Evolutionary conservation across 805 yeast species (phyloP), one percentile per base, ranked within the genome.

Genomic region (Starmerella ratchasimensis): DNA sequence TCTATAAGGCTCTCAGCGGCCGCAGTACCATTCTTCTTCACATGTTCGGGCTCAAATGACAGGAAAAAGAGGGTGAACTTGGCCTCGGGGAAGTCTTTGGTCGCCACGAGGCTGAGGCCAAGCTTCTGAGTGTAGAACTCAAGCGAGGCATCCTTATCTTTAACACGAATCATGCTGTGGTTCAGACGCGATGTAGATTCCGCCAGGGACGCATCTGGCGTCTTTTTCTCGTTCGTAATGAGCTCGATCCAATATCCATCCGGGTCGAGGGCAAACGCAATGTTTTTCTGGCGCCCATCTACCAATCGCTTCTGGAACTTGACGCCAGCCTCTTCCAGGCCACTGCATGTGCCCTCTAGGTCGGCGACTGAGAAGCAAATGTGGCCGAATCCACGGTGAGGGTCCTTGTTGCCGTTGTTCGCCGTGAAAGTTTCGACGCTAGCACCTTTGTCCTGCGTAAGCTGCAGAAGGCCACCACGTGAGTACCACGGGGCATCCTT

Each of bases 201-300:
- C 2, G 18, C 37, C n/a, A 17, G 18, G 9, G 25, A 18, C 20
- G 42, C 49, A 15, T 32, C 35, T 9, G 38, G 26, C 34, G 53
- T 51, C 41, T 55, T 52, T 15, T 33, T 25, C 20, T 28, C 39
- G 49, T 72, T 76, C 52, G 74, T 74, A 48, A 88, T 71, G 53
- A 88, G 62, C 65, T 88, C 98, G 52, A 88, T 71, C 98, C 98
- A 88, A 63, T 90, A 90, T 51, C 90, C 90, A 60, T 88, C 88
- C 5, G 97, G 96, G 54, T 90, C 98, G 49, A 86, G 69, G 5
- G 78, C 93, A 60, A 88, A 90, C 0, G 97, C 97, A 63, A 90
- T 86, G 58, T 83, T 69, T 59, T 75, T 76, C 62, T 82, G 94
- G 60, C 95, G 75, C 26, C 98, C 98, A 55, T 88, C 97, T 27